Conservation (phyloP, 768 basidiomycete species). For the Mycena latifolia region DNA sequence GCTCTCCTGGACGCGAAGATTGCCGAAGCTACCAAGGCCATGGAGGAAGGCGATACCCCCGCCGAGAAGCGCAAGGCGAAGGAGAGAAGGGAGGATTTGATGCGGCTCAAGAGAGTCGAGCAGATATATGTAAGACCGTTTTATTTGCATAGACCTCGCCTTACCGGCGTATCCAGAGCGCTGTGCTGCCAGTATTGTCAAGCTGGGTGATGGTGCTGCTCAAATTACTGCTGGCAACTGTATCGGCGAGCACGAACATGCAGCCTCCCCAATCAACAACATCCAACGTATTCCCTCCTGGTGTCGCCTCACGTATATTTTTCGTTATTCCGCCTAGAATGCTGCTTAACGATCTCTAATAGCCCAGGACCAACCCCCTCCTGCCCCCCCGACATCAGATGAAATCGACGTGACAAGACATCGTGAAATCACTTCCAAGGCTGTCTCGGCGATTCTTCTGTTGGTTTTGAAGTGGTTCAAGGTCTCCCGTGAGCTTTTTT, state of each 20-base stretch:
- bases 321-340: background rate
- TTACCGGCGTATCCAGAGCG: conserved; percentile 64
- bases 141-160: background rate
- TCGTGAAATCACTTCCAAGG: conserved; percentile 97
- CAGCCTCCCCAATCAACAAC: conserved; percentile 73
- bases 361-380: conserved; percentile 74
- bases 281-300: conserved; percentile 79
- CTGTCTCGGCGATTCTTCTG: conserved; percentile 93
- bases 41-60: conserved; percentile 62
- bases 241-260: conserved; percentile 80
- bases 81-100: conserved; percentile 82
- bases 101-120: conserved; percentile 91
- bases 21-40: conserved; percentile 67
- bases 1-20: conserved; percentile 81
- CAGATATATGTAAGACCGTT: conserved; percentile 84
- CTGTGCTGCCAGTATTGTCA: conserved; percentile 85
- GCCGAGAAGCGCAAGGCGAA: conserved; percentile 72
- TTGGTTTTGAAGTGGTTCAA: conserved; percentile 98
- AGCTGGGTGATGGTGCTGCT: conserved; percentile 94
- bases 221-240: conserved; percentile 92
- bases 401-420: conserved; percentile 95
- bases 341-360: conserved; percentile 24
- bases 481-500: conserved; percentile 85
- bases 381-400: conserved; percentile 82
- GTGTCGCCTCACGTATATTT: conserved; percentile 72